Percentiles rank a stretch among this genome's conserved stretches.
Evolutionary conservation across 495 filamentous ascomycete genomes (phyloP).

Genomic region (Cercophora newfieldiana): DNA sequence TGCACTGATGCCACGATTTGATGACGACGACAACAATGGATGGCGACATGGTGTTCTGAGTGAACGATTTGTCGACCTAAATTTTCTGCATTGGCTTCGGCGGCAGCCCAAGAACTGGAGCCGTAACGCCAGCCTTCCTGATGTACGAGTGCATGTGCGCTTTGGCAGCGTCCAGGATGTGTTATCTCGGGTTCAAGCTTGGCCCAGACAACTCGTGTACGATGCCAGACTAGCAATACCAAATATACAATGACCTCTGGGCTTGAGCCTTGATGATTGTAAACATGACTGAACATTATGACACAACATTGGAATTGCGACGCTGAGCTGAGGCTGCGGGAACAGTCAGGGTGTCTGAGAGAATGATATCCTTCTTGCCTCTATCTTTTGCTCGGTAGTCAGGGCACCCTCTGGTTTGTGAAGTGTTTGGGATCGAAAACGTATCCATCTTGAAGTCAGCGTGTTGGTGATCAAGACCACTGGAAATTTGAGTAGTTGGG

Average conservation of each 20-base stretch:
- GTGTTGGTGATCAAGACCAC: too few species aligned
- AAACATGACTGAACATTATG: neutral
- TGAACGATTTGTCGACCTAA: neutral
- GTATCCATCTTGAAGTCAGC: too few species aligned
- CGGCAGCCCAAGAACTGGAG: neutral
- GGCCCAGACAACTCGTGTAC: neutral
- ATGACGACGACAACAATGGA: slow-evolving; percentile 16
- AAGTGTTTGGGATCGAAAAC: too few species aligned
- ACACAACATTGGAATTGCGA: too few species aligned
- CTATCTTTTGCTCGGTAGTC: too few species aligned
- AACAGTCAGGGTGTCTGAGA: too few species aligned
- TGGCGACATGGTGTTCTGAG: neutral
- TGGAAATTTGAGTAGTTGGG: too few species aligned
- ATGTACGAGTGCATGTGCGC: neutral
- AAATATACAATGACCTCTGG: neutral
- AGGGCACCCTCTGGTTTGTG: too few species aligned
- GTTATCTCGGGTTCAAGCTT: neutral
- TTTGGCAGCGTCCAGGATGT: neutral
- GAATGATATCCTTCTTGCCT: too few species aligned
- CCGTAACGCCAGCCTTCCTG: too few species aligned
- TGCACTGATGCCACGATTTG: slow-evolving; percentile 39
- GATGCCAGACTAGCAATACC: neutral
- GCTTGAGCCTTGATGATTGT: neutral
- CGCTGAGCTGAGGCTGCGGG: too few species aligned
- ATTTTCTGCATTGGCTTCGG: slow-evolving; percentile 9